Evolutionary conservation across 208 protist genomes (phyloP).

Genomic region (Crithidia acanthocephali): DNA sequence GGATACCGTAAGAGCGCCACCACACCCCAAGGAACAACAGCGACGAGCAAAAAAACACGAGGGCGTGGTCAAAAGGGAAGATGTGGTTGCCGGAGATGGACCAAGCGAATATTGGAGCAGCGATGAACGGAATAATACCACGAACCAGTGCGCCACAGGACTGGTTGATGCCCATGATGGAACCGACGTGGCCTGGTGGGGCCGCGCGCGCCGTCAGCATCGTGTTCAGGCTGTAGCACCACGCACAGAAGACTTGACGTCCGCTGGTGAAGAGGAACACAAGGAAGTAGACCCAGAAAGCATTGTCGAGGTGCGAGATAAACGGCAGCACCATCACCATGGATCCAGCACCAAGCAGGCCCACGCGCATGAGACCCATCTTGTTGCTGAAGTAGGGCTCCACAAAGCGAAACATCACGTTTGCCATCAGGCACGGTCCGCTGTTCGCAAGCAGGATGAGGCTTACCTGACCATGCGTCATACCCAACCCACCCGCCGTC

Average conservation of each 20-base stretch:
- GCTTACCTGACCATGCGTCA: constrained; percentile 35
- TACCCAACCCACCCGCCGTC: constrained; percentile 38
- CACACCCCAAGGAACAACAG: constrained; percentile 23
- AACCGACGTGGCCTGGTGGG: constrained; percentile 40
- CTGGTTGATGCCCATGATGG: constrained; percentile 74
- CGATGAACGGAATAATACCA: constrained; percentile 40
- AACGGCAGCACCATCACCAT: constrained; percentile 27
- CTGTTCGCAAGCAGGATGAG: constrained; percentile 56
- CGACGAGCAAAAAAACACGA: constrained; percentile 52
- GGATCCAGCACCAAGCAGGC: constrained; percentile 17
- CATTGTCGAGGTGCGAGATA: constrained; percentile 13
- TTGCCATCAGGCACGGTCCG: constrained; percentile 43
- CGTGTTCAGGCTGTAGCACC: constrained; percentile 62
- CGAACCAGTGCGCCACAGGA: constrained; percentile 55
- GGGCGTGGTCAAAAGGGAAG: constrained; percentile 55
- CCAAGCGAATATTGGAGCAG: constrained; percentile 57
- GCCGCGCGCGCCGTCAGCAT: constrained; percentile 62
- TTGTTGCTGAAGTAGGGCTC: constrained; percentile 37
- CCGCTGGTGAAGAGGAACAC: constrained; percentile 35
- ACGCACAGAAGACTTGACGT: constrained; percentile 55
- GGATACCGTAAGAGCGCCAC: constrained; percentile 38
- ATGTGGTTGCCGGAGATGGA: constrained; percentile 46
- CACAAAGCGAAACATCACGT: constrained; percentile 44
- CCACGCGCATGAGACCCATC: constrained; percentile 55
- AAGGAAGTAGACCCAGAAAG: constrained; percentile 23